Percentiles rank a stretch among this genome's conserved stretches.
Evolutionary conservation across 768 basidiomycete genomes (phyloP).

Genomic region (Boletus fagicola): DNA sequence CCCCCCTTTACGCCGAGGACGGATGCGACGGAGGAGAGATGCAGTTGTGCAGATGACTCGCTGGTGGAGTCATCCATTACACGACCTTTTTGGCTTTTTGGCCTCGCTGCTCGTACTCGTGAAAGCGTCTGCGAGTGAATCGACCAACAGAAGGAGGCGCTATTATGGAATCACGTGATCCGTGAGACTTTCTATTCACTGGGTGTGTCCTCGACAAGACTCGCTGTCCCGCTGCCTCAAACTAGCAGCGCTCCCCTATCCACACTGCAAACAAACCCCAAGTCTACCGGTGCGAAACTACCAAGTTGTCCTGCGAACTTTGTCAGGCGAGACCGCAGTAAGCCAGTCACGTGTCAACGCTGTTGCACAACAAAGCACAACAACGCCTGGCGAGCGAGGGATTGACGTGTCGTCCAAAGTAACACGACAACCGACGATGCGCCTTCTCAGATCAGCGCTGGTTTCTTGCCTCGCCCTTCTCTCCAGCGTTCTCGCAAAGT

Average conservation of each 20-base stretch:
- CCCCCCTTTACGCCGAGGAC: slow-evolving; percentile 60
- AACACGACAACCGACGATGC: slow-evolving; percentile 22
- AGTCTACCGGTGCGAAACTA: neutral
- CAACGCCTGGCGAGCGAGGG: neutral
- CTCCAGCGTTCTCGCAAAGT: slow-evolving; percentile 45
- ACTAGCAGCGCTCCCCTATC: no score
- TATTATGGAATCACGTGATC: slow-evolving; percentile 20
- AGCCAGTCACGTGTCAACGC: slow-evolving; percentile 16
- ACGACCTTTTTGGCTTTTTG: slow-evolving; percentile 12
- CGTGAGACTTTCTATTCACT: slow-evolving; percentile 8
- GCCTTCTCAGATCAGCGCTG: slow-evolving; percentile 25
- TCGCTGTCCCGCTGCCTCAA: no score
- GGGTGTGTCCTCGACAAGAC: no score
- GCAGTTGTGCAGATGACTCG: slow-evolving; percentile 33
- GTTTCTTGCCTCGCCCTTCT: slow-evolving; percentile 32
- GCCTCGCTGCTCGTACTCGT: slow-evolving; percentile 14
- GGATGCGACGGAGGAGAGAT: slow-evolving; percentile 43
- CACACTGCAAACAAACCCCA: no score
- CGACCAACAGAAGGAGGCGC: neutral
- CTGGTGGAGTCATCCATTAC: slow-evolving; percentile 39
- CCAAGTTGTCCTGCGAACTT: no score
- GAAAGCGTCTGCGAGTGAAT: slow-evolving; percentile 7
- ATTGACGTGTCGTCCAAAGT: slow-evolving; percentile 14
- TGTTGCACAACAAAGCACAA: slow-evolving; percentile 23
- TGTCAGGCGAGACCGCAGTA: neutral